Base-by-base conservation (phyloP, 345 rosid genomes). In the Odontarrhena argentea region DNA sequence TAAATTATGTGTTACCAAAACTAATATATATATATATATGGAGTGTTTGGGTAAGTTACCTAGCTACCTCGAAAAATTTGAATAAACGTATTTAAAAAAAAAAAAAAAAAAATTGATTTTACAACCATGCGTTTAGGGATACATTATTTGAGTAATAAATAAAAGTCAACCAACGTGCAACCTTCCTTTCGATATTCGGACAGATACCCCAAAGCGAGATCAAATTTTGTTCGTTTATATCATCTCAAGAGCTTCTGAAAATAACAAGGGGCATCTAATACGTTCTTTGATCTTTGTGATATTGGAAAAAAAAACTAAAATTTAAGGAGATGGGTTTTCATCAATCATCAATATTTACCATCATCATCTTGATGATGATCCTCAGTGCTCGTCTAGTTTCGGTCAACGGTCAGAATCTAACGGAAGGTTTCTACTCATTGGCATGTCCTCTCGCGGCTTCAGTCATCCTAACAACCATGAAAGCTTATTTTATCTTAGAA, bases 381-480 rank as follows among this genome's bases (percentile, higher is more conserved):
- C 6, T 43, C 18, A 12, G 13, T 18, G 2, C 5, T 42, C 4
- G 13, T 42, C 46, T 10, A 42, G 47, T 43, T 9, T 44, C 63
- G 3, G 36, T 42, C 36, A 25, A 42, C 35, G 24, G 63, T 25
- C 63, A 58, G 35, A 7, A 0, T 7, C n/a, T 13, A 43, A 40
- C 36, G 8, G 48, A 28, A 3, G 18, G 24, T 3, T 58, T 26
- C 35, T 40, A 40, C 49, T 7, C 49, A 1, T 0, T 7, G 22
- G 12, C 37, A 8, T 58, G 63, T 9, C 63, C 63, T 42, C 50
- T 7, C 13, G 63, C 14, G 28, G 37, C n/a, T 41, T 7, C 63
- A 0, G 42, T 58, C 24, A 22, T 42, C 37, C 36, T 3, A n/a
- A 58, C 71, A 55, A 48, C 69, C 34, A 57, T 25, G 11, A 65